These are phyloP conservation scores for Cadophora malorum DNA, from an alignment of 2,329 filamentous ascomycete species.

Conservation along the genomic window DNA sequence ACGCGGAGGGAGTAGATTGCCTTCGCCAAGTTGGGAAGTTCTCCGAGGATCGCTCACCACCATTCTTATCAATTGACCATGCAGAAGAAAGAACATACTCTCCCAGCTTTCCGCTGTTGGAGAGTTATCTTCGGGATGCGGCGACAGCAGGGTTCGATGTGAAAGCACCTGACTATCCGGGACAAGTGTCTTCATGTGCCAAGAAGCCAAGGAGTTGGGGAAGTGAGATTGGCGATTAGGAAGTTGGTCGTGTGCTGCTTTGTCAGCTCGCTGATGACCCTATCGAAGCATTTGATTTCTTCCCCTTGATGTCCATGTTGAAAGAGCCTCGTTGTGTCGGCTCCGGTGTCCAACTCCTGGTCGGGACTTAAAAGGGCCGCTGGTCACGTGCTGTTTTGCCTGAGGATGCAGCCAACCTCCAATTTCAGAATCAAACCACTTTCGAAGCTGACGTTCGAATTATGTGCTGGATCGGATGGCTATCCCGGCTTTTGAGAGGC, in stretches of 20 bases:
- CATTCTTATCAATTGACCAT: neutral
- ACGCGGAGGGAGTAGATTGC: neutral
- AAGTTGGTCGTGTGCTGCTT: slow-evolving; percentile 13
- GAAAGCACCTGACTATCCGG: slow-evolving; percentile 9
- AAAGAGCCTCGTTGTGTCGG: no score
- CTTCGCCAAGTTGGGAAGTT: neutral
- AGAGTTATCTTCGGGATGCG: slow-evolving; percentile 12
- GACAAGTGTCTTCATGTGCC: slow-evolving; percentile 1
- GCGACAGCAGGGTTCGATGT: slow-evolving; percentile 2
- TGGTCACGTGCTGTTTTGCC: no score
- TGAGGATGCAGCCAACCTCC: no score
- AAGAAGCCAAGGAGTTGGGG: neutral
- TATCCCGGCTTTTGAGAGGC: no score
- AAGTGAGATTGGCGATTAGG: slow-evolving; percentile 8
- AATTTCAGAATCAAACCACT: no score
- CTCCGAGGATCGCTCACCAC: neutral
- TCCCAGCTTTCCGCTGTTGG: neutral
- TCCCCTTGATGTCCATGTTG: neutral
- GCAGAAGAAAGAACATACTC: neutral
- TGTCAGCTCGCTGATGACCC: neutral
- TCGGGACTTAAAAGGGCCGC: no score
- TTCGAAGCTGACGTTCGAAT: no score
- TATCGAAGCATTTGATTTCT: neutral
- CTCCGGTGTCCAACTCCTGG: no score
- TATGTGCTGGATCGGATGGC: no score